phyloP scores from a whole-genome alignment of 352 stramenopile genomes.

The Phytopythium litorale region DNA sequence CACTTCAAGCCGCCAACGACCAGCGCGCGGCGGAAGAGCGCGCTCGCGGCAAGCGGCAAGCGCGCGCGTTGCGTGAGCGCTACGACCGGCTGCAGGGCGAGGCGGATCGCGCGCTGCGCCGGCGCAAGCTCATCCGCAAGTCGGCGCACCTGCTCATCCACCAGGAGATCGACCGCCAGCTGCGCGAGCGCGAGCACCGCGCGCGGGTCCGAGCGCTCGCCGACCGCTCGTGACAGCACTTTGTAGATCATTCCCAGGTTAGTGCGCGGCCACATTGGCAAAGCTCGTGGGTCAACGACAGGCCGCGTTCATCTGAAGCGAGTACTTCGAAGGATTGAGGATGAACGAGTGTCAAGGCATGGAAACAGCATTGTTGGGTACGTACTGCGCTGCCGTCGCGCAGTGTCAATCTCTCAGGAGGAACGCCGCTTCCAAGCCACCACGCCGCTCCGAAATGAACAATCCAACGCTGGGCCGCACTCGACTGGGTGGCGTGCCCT shows the following conservation, averaged over 20 bases:
- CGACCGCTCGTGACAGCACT: background rate
- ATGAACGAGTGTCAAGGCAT: too few species aligned
- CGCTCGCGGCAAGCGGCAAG: slow-evolving; percentile 34
- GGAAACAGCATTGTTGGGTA: background rate
- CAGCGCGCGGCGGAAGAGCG: slow-evolving; percentile 26
- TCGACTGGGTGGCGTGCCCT: background rate
- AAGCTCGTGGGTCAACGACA: too few species aligned
- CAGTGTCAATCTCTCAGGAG: background rate
- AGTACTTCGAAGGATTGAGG: too few species aligned
- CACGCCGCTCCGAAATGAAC: background rate
- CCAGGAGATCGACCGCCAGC: slow-evolving; percentile 46
- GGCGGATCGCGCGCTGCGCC: slow-evolving; percentile 43
- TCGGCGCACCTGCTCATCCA: slow-evolving; percentile 54
- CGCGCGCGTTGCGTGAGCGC: slow-evolving; percentile 30
- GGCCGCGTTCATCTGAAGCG: too few species aligned
- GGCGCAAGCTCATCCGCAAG: slow-evolving; percentile 52
- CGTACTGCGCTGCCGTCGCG: slow-evolving; percentile 2
- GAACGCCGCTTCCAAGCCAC: background rate
- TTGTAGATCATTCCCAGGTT: too few species aligned
- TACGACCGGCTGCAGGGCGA: slow-evolving; percentile 57
- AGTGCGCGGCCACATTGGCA: too few species aligned
- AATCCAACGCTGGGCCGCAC: background rate
- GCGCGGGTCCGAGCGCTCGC: background rate
- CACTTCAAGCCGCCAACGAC: slow-evolving; percentile 27
- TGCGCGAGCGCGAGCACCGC: slow-evolving; percentile 32